Evolutionary conservation across 1,284 basidiomycete species (phyloP).

Genomic region (Boletus semigastroideus): DNA sequence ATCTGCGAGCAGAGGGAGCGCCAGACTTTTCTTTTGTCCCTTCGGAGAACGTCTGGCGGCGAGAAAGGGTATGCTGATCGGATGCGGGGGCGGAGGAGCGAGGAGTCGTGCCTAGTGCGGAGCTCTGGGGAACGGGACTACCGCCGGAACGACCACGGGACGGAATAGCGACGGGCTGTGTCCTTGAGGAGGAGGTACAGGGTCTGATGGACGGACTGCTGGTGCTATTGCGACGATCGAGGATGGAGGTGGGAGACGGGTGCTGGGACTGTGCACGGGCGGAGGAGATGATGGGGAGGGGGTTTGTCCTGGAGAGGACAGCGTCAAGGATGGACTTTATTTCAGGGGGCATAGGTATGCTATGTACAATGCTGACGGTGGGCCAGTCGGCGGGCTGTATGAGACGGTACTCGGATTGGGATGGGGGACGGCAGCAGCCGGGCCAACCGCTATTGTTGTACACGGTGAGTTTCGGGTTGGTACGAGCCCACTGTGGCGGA

Average conservation of each 20-base stretch:
- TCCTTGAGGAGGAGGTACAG: constrained; percentile 30
- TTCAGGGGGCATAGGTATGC: constrained; percentile 65
- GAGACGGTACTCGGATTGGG: constrained; percentile 51
- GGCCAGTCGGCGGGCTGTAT: constrained; percentile 78
- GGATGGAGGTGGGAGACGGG: constrained; percentile 36
- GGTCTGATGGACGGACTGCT: constrained; percentile 40
- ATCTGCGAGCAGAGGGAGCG: constrained; percentile 61
- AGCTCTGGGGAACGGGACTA: constrained; percentile 31
- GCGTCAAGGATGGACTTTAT: constrained; percentile 64
- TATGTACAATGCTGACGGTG: constrained; percentile 69
- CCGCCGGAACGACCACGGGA: constrained; percentile 33
- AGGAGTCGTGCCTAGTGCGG: constrained; percentile 28
- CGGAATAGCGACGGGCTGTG: constrained; percentile 33
- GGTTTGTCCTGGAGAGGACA: constrained; percentile 38
- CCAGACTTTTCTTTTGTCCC: constrained; percentile 47
- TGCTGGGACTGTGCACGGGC: constrained; percentile 26
- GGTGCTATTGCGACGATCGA: constrained; percentile 52
- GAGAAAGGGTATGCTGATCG: constrained; percentile 44
- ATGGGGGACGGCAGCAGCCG: constrained; percentile 76
- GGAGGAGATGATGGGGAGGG: constrained; percentile 29
- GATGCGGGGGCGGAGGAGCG: constrained; percentile 33
- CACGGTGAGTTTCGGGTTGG: constrained; percentile 52
- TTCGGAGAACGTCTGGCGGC: constrained; percentile 47
- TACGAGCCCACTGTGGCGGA: constrained; percentile 61
- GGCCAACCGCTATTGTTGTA: constrained; percentile 77